phyloP scores from a whole-genome alignment of 2,329 filamentous ascomycete genomes.

The Trichophyton simii region DNA sequence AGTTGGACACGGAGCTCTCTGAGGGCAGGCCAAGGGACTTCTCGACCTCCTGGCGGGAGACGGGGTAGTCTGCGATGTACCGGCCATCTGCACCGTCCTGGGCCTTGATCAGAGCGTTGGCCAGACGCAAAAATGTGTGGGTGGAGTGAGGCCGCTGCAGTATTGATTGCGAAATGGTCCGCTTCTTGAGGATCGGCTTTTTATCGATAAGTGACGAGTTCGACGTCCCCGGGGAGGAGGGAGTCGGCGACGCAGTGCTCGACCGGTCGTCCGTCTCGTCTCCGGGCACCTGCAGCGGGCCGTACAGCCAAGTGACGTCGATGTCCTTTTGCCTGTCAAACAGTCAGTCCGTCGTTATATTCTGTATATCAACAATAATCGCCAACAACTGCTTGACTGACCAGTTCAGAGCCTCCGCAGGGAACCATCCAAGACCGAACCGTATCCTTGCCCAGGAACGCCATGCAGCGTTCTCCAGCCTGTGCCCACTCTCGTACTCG shows the following conservation, averaged over 20 bases:
- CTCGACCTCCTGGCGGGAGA: conserved; percentile 57
- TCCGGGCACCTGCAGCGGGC: conserved; percentile 60
- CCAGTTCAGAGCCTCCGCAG: conserved; percentile 89
- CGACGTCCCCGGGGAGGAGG: conserved; percentile 28
- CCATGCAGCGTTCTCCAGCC: conserved; percentile 94
- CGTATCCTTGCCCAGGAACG: conserved; percentile 92
- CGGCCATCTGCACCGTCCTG: conserved; percentile 51
- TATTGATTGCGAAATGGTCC: conserved; percentile 92
- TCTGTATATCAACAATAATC: not conserved
- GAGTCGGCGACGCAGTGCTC: conserved; percentile 48
- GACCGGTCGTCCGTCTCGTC: conserved; percentile 36
- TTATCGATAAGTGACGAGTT: conserved; percentile 40
- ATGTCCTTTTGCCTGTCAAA: conserved; percentile 75
- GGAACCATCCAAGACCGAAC: conserved; percentile 72
- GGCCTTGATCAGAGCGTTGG: conserved; percentile 71
- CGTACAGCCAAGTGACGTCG: conserved; percentile 95
- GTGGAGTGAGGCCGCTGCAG: conserved; percentile 77
- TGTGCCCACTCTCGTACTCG: conserved; percentile 65
- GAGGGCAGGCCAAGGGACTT: conserved; percentile 33
- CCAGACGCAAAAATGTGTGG: conserved; percentile 80
- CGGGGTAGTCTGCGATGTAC: conserved; percentile 45
- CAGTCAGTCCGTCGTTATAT: not conserved
- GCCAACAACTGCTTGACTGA: conserved; percentile 25
- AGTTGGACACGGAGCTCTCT: not conserved
- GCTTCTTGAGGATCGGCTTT: conserved; percentile 92